phyloP scores from a whole-genome alignment of 2,329 filamentous ascomycete genomes.

The Fusarium pseudoanthophilum region DNA sequence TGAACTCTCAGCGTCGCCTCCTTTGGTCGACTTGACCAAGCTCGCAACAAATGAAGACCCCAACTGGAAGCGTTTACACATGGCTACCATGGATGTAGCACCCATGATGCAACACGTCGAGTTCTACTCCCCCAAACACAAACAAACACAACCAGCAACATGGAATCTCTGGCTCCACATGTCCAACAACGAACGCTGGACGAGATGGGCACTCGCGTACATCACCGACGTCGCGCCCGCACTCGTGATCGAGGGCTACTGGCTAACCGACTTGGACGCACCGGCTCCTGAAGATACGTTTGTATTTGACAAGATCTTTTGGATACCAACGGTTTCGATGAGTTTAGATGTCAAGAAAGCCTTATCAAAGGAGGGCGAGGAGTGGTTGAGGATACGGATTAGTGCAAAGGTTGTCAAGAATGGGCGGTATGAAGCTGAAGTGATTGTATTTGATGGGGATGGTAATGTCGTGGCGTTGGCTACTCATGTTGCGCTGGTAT shows the following conservation, averaged over 20 bases:
- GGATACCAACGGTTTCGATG: conserved; percentile 81
- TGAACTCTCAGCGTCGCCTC: conserved; percentile 26
- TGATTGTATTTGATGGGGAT: conserved; percentile 68
- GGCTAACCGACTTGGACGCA: conserved; percentile 44
- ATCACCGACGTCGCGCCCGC: conserved; percentile 74
- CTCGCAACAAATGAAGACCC: conserved; percentile 8
- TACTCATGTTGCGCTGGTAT: conserved; percentile 47
- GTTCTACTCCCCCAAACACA: conserved; percentile 44
- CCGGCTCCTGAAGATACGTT: conserved; percentile 33
- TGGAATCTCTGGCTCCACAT: conserved; percentile 69
- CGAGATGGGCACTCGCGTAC: conserved; percentile 71
- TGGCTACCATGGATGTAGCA: conserved; percentile 39
- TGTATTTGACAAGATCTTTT: conserved; percentile 57
- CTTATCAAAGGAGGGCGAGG: conserved; percentile 73
- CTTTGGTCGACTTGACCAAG: conserved; percentile 32
- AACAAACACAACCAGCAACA: conserved; percentile 6
- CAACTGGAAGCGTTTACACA: conserved; percentile 28
- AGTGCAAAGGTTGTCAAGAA: conserved; percentile 74
- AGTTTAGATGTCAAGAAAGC: conserved; percentile 82
- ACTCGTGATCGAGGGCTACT: conserved; percentile 67
- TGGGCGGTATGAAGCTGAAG: conserved; percentile 79
- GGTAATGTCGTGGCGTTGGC: conserved; percentile 48
- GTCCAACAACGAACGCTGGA: conserved; percentile 69
- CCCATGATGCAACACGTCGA: conserved; percentile 45
- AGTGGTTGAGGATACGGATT: conserved; percentile 77